These are phyloP conservation scores for Candida hispaniensis DNA, from an alignment of 805 yeast species.

Conservation along the genomic window DNA sequence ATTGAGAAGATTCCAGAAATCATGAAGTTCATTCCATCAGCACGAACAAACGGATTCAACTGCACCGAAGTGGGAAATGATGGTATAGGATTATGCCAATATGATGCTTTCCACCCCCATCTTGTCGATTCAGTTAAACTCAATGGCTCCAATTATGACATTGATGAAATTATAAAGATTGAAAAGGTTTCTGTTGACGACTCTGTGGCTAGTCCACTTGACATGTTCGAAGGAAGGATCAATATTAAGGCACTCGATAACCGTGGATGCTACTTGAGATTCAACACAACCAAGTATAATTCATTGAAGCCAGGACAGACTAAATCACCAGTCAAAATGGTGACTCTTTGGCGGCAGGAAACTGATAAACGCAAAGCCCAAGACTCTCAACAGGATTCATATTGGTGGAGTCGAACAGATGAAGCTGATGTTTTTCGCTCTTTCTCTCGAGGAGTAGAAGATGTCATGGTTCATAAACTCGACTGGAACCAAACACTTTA, in stretches of 20 bases:
- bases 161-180: conserved; percentile 22
- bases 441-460: conserved; percentile 51
- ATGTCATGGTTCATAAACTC: conserved; percentile 52
- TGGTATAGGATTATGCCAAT: conserved; percentile 47
- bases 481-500: conserved; percentile 44
- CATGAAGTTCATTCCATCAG: conserved; percentile 4
- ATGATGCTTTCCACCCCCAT: conserved; percentile 41
- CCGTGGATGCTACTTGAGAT: conserved; percentile 52
- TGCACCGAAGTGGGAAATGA: conserved; percentile 33
- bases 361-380: conserved; percentile 1
- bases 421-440: conserved; percentile 34
- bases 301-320: conserved; percentile 27
- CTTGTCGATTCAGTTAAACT: conserved; percentile 27
- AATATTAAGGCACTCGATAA: conserved; percentile 47
- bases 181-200: conserved; percentile 7
- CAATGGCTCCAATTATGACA: conserved; percentile 27
- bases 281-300: conserved; percentile 40
- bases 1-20: conserved; percentile 22
- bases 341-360: conserved; percentile 39
- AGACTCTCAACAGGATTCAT: conserved; percentile 2
- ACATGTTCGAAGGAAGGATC: conserved; percentile 47
- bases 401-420: conserved; percentile 12
- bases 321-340: conserved; percentile 52
- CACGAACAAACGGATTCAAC: neutral
- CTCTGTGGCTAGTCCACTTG: conserved; percentile 26